Base-by-base conservation (phyloP, 2,329 filamentous ascomycete species). In the Epichloe gansuensis region DNA sequence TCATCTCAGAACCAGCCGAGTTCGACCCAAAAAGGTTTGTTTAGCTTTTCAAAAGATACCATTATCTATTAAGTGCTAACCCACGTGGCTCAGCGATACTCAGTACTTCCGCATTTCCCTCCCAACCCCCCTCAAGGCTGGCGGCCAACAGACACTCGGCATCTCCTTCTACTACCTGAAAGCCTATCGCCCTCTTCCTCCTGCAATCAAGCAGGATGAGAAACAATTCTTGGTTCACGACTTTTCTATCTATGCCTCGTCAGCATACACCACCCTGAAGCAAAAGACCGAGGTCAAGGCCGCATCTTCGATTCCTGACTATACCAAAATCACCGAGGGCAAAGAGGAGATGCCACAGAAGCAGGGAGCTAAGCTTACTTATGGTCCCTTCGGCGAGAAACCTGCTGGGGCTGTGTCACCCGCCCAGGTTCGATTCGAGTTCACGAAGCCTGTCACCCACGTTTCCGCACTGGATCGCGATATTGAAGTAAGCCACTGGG, bases 241-340 rank as follows among this genome's bases (percentile, higher is more conserved):
- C 52, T 94, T 95, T 74, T 91, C 87, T 55, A 86, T 87, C 58
- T 95, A 95, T 70, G 79, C 77, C 46, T 84, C 84, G 15, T 94
- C 88, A 9, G 84, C 85, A 55, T 98, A 98, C 73, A 72, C 77
- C 17, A 96, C 89, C 13, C 68, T 80, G 62, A 95, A 95, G 73
- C 93, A 98, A 68, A 96, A 96, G 80, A 97, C 93, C 40, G 95
- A 97, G 70, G 71, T 98, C 70, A 96, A 96, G 74, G 83, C 95
- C 60, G 79, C 87, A 47, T 85, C 81, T 51, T 84, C 87, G 60
- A 77, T 95, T 31, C 86, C 89, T 53, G 89, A 96, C 64, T 95
- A 88, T 69, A 95, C 89, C 51, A 83, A 80, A 57, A 77, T 94
- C 17, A 64, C 54, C 49, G 78, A 77, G 43, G 82, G 79, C 56